Evolutionary conservation across 2,329 filamentous ascomycete species (phyloP).

Genomic region (Arthrinium puccinioides): DNA sequence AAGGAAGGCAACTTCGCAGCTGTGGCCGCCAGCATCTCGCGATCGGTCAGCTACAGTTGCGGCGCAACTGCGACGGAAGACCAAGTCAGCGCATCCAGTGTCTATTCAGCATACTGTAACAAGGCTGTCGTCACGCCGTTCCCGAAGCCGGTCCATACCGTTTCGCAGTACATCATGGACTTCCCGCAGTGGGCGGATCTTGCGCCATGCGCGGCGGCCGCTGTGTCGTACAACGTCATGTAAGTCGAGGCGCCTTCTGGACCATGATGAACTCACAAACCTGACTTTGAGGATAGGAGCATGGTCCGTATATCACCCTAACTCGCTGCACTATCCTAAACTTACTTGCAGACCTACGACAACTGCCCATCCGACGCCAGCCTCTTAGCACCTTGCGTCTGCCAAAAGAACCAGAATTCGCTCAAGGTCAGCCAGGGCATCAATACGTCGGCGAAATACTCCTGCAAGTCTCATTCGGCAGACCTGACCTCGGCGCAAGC

Average conservation of each 20-base stretch:
- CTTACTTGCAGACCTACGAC: constrained; percentile 21
- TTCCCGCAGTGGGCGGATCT: constrained; percentile 33
- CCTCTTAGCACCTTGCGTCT: constrained; percentile 43
- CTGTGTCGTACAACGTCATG: constrained; percentile 30
- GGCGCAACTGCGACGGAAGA: constrained; percentile 40
- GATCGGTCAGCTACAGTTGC: constrained; percentile 33
- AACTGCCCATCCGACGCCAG: constrained; percentile 31
- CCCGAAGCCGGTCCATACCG: constrained; percentile 32
- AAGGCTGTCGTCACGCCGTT: constrained; percentile 31
- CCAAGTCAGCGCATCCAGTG: constrained; percentile 35
- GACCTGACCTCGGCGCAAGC: constrained; percentile 41
- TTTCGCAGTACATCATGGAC: constrained; percentile 43
- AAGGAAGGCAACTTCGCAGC: constrained; percentile 33
- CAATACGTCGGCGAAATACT: constrained; percentile 32
- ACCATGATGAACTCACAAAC: too few species aligned
- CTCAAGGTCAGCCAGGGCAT: constrained; percentile 33
- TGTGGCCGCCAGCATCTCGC: constrained; percentile 30
- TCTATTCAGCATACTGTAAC: constrained; percentile 42
- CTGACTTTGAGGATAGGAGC: constrained; percentile 14
- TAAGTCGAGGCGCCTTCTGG: too few species aligned
- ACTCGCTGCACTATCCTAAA: constrained; percentile 1
- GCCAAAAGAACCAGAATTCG: constrained; percentile 42
- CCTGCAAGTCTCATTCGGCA: constrained; percentile 38
- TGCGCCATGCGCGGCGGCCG: constrained; percentile 33
- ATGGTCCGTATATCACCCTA: constrained; percentile 19